Conservation (phyloP, 768 basidiomycete genomes). For the Pholiota microspora region DNA sequence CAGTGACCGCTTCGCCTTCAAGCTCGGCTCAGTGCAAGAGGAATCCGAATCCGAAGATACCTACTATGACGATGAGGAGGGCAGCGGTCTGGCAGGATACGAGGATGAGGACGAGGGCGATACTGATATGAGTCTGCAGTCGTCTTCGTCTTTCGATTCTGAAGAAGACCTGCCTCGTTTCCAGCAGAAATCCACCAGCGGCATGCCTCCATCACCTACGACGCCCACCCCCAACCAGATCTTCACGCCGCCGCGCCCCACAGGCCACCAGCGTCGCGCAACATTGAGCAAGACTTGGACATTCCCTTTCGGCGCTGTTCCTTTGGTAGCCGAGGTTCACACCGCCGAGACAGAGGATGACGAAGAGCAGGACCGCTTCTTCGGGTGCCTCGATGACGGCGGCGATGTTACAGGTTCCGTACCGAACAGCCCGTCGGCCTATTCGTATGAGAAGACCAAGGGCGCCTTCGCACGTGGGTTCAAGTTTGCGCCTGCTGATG, state of each 20-base stretch:
- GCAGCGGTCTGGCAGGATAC: constrained; percentile 60
- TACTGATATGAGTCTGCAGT: constrained; percentile 45
- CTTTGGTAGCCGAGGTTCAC: constrained; percentile 48
- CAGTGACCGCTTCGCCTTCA: constrained; percentile 44
- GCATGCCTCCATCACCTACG: constrained; percentile 18
- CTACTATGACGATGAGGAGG: constrained; percentile 57
- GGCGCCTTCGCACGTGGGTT: constrained; percentile 56
- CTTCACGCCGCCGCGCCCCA: constrained; percentile 23
- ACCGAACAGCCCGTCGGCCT: constrained; percentile 41
- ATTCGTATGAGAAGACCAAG: constrained; percentile 56
- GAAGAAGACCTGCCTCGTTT: constrained; percentile 44
- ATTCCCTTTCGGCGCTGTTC: constrained; percentile 41
- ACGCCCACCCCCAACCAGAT: constrained; percentile 25
- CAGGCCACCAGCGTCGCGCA: constrained; percentile 27
- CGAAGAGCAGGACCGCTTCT: constrained; percentile 58
- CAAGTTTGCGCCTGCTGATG: constrained; percentile 45
- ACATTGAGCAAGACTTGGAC: constrained; percentile 73
- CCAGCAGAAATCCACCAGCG: constrained; percentile 15
- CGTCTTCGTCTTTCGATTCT: constrained; percentile 56
- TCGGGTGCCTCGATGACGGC: constrained; percentile 65
- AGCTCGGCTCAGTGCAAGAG: constrained; percentile 45
- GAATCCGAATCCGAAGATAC: constrained; percentile 45
- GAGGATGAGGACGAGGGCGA: constrained; percentile 76
- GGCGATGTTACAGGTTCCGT: constrained; percentile 35
- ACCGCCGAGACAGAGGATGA: constrained; percentile 21